Evolutionary conservation across 2,329 filamentous ascomycete species (phyloP).

Genomic region (Cadophora malorum): DNA sequence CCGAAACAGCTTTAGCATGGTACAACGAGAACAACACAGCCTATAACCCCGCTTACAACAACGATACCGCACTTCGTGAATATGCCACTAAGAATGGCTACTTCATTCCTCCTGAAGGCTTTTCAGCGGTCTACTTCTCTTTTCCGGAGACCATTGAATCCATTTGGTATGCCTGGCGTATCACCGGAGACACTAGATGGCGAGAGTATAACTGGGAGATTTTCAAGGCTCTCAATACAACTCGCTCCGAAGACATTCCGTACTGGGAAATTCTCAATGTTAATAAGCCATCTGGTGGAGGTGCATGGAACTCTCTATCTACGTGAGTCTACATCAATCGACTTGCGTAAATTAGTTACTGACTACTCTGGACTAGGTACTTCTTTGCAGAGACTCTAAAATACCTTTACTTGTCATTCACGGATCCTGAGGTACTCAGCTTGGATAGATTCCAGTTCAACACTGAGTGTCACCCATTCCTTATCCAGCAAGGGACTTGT

Average conservation of each 20-base stretch:
- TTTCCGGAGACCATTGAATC: conserved; percentile 81
- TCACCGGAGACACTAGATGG: conserved; percentile 75
- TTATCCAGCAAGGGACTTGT: conserved; percentile 19
- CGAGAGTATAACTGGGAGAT: conserved; percentile 83
- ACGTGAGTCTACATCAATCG: not conserved
- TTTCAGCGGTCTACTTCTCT: conserved; percentile 60
- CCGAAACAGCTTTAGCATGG: conserved; percentile 14
- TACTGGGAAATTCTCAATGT: conserved; percentile 71
- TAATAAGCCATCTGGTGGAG: conserved; percentile 63
- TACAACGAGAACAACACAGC: conserved; percentile 57
- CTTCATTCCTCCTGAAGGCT: conserved; percentile 40
- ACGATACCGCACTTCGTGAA: conserved; percentile 62
- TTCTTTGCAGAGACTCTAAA: conserved; percentile 86
- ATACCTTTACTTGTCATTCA: conserved; percentile 80
- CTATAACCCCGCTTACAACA: conserved; percentile 40
- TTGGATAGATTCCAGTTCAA: conserved; percentile 60
- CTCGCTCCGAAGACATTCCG: conserved; percentile 66
- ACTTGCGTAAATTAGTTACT: not conserved
- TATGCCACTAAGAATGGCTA: conserved; percentile 72
- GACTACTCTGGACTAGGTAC: conserved; percentile 66
- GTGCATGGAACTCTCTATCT: conserved; percentile 66
- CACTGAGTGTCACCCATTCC: conserved; percentile 31
- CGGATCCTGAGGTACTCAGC: conserved; percentile 63
- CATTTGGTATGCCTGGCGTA: conserved; percentile 82
- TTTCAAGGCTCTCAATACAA: conserved; percentile 67